Percentiles rank a stretch among this genome's conserved stretches.
phyloP scores from a whole-genome alignment of 2,329 filamentous ascomycete genomes.

The Penicillium sp. region DNA sequence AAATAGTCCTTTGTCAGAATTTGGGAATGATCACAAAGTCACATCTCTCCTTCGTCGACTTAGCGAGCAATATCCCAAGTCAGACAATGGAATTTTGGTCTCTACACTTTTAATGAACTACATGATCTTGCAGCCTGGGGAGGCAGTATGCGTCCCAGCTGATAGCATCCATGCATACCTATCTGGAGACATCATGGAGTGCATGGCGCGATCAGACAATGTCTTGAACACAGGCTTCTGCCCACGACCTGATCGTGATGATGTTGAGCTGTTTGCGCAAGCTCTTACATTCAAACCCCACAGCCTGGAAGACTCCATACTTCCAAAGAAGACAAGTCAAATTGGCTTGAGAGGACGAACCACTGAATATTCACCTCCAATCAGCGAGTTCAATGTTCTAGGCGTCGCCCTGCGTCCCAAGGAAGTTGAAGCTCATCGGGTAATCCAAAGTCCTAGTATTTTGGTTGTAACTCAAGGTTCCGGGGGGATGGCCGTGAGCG shows the following conservation, averaged over 20 bases:
- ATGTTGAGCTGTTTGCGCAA: constrained; percentile 59
- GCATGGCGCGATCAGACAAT: constrained; percentile 72
- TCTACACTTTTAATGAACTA: constrained; percentile 72
- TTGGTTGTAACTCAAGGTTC: constrained; percentile 60
- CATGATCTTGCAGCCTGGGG: constrained; percentile 54
- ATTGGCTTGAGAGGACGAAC: constrained; percentile 60
- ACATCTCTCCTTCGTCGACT: constrained; percentile 62
- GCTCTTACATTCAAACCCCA: constrained; percentile 65
- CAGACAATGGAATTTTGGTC: constrained; percentile 65
- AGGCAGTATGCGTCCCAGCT: constrained; percentile 67
- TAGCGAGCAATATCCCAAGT: constrained; percentile 59
- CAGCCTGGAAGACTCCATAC: constrained; percentile 54
- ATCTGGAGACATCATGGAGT: constrained; percentile 70
- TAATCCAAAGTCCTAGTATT: constrained; percentile 60
- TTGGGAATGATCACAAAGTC: constrained; percentile 57
- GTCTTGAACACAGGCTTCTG: constrained; percentile 73
- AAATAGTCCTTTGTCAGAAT: constrained; percentile 44
- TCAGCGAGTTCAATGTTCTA: constrained; percentile 70
- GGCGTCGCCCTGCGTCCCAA: constrained; percentile 52
- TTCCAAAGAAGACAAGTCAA: constrained; percentile 49
- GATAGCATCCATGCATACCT: constrained; percentile 72
- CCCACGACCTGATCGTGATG: constrained; percentile 63
- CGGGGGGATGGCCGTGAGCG: constrained; percentile 53
- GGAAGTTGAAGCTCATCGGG: constrained; percentile 54
- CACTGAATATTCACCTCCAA: constrained; percentile 60